Base-by-base conservation (phyloP, 306 rosid genomes). In the Crotalaria pallida region DNA sequence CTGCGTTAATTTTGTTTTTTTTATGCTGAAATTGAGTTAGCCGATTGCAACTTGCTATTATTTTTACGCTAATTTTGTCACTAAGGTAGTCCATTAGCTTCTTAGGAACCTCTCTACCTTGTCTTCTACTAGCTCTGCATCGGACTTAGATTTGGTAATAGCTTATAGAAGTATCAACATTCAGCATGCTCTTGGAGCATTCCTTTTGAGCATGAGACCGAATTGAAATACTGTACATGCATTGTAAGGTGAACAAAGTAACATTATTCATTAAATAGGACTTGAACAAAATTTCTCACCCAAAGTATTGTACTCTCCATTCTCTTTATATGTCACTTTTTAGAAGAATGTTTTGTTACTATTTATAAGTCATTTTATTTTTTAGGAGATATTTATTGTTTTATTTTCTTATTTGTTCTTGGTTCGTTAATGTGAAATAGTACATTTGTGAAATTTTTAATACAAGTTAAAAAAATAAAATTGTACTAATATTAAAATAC, bases 41-140 rank as follows among this genome's bases (percentile, higher is more conserved):
- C 47, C 57, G 27, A 59, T 47, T 60, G 18, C 65, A 60, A 73
- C 31, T 79, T 67, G 69, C 19, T 49, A 71, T 71, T 70, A 58
- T 19, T 62, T 60, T 27, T 73, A 26, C 10, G n/a, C n/a, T n/a
- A 4, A 9, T 34, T 6, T 9, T 56, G 10, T 12, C 40, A 56
- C 62, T 56, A 12, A 21, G 10, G 9, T 6, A 26, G 12, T 56
- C 62, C 40, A 56, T 56, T 26, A 4, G 47, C 47, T 43, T 43
- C 57, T 60, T 34, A 22, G 19, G 7, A 61, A 31, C 21, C 16
- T 15, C 40, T 47, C 10, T n/a, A n/a, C n/a, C n/a, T n/a, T n/a
- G n/a, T n/a, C n/a, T 15, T 0, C 10, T 10, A 22, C 38, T 19
- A 3, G 18, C 0, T 62, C 40, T 45, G 12, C 10, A 27, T 60